phyloP scores from a whole-genome alignment of 2,329 filamentous ascomycete species.

The Hymenoscyphus occultus region DNA sequence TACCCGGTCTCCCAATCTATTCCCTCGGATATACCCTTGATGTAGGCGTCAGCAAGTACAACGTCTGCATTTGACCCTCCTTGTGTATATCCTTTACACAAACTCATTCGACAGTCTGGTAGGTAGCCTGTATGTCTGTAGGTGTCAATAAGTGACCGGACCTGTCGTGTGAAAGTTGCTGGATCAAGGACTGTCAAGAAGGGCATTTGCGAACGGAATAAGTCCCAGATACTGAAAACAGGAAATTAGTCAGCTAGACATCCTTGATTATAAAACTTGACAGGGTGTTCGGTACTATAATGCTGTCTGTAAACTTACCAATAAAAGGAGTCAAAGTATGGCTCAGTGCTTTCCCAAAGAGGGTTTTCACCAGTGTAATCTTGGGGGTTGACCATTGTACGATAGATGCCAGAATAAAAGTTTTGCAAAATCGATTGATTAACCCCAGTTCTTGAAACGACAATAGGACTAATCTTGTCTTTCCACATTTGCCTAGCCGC shows the following conservation, averaged over 20 bases:
- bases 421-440: conserved; percentile 52
- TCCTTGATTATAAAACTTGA: conserved; percentile 69
- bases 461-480: conserved; percentile 57
- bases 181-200: conserved; percentile 69
- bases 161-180: conserved; percentile 58
- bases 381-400: conserved; percentile 67
- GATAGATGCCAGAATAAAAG: conserved; percentile 69
- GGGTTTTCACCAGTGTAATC: conserved; percentile 74
- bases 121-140: conserved; percentile 56
- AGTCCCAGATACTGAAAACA: conserved; percentile 61
- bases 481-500: conserved; percentile 58
- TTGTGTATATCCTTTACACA: conserved; percentile 71
- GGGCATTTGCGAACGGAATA: conserved; percentile 64
- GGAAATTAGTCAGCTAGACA: conserved; percentile 3
- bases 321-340: conserved; percentile 68
- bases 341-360: conserved; percentile 61
- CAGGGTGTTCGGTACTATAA: conserved; percentile 65
- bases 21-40: conserved; percentile 59
- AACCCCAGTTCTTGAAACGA: conserved; percentile 49
- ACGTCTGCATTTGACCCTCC: conserved; percentile 71
- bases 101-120: conserved; percentile 54
- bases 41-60: conserved; percentile 62
- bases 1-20: conserved; percentile 72
- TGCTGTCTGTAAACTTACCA: conserved; percentile 60
- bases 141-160: conserved; percentile 69